phyloP scores from a whole-genome alignment of 2,329 filamentous ascomycete species.

The Magnaporthiopsis incrustans region DNA sequence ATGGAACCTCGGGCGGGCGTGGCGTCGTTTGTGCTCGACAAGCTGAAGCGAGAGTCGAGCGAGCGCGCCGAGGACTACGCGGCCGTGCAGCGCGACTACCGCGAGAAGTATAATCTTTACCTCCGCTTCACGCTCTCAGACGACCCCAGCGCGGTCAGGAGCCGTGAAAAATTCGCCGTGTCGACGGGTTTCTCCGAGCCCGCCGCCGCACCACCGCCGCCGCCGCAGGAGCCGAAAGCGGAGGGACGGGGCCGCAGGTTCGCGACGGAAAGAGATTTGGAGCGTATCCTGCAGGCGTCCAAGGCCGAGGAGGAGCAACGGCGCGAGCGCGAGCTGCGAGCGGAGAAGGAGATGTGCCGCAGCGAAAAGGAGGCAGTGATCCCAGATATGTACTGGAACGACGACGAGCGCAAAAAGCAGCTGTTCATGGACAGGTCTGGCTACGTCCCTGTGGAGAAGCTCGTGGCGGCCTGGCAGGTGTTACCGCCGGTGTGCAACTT shows the following conservation, averaged over 20 bases:
- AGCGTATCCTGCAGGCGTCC: conserved; percentile 64
- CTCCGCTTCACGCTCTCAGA: conserved; percentile 48
- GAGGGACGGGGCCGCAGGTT: conserved; percentile 53
- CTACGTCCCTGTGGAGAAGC: conserved; percentile 54
- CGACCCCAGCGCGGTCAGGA: conserved; percentile 46
- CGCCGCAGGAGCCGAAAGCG: conserved; percentile 44
- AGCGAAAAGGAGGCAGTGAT: conserved; percentile 71
- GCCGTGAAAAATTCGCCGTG: conserved; percentile 42
- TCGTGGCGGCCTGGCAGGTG: conserved; percentile 64
- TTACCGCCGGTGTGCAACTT: conserved; percentile 69
- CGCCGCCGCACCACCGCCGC: conserved; percentile 23
- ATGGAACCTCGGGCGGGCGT: conserved; percentile 32
- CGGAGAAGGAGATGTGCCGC: conserved; percentile 61
- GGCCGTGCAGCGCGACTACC: conserved; percentile 32
- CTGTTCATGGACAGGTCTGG: conserved; percentile 60
- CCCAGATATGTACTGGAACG: conserved; percentile 59
- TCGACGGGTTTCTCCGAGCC: conserved; percentile 28
- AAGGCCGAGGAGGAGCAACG: conserved; percentile 63
- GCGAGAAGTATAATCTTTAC: conserved; percentile 41
- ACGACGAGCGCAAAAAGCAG: conserved; percentile 48
- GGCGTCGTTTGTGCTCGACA: conserved; percentile 36
- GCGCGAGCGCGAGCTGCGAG: conserved; percentile 56
- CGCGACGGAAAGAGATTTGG: conserved; percentile 65
- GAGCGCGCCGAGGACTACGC: conserved; percentile 30
- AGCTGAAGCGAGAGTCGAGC: conserved; percentile 33